Evolutionary conservation across 2,329 filamentous ascomycete genomes (phyloP).

Genomic region (Colletotrichum abscissum): DNA sequence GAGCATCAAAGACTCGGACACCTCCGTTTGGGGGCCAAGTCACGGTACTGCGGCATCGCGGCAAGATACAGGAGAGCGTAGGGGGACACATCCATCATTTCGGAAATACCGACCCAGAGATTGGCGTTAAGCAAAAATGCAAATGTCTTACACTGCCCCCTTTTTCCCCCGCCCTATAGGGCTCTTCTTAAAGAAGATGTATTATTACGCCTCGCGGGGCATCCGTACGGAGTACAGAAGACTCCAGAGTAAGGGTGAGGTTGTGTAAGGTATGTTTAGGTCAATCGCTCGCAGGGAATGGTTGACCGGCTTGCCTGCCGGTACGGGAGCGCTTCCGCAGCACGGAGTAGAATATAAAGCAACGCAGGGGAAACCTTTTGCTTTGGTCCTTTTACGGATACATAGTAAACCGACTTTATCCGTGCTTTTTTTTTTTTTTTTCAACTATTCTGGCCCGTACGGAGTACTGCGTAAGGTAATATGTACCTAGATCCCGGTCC

Average conservation of each 20-base stretch:
- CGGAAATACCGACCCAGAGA: not conserved
- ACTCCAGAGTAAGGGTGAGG: too few relatives aligned
- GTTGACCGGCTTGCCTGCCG: too few relatives aligned
- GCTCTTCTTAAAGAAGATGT: not conserved
- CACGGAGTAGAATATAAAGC: not conserved
- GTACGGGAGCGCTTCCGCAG: not conserved
- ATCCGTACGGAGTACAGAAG: not conserved
- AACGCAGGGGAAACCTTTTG: not conserved
- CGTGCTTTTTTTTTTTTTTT: too few relatives aligned
- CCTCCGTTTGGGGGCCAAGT: not conserved
- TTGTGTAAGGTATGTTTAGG: not conserved
- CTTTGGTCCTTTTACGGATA: too few relatives aligned
- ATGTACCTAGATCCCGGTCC: not conserved
- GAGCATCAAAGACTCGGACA: not conserved
- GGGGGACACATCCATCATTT: too few relatives aligned
- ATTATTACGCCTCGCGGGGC: not conserved
- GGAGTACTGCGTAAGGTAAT: too few relatives aligned
- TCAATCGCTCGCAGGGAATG: too few relatives aligned
- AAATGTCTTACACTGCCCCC: not conserved
- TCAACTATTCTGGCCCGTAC: too few relatives aligned
- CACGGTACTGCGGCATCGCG: not conserved
- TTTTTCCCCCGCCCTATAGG: constrained; percentile 2
- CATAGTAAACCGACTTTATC: too few relatives aligned
- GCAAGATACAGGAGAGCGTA: not conserved
- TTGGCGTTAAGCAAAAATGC: too few relatives aligned